These are phyloP conservation scores for Cryptococcus jaspeensis DNA, from an alignment of 1,284 basidiomycete genomes.

Conservation along the genomic window DNA sequence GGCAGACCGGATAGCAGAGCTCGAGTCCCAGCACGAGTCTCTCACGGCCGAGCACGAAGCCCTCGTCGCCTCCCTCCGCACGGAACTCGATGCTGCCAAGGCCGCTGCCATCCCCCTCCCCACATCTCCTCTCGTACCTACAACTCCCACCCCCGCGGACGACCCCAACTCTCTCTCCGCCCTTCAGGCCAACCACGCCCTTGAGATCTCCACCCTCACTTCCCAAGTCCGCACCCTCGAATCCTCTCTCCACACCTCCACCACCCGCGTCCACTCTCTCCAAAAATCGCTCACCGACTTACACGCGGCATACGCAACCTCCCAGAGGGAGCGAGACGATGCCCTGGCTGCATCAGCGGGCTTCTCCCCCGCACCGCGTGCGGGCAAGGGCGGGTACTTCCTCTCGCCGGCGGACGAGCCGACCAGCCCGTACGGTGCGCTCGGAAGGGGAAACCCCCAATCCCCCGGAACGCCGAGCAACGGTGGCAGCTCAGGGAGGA, in stretches of 20 bases:
- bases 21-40: slow-evolving; percentile 10
- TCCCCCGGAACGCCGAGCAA: background rate
- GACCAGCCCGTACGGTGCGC: background rate
- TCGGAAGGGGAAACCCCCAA: background rate
- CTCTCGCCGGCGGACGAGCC: slow-evolving; percentile 7
- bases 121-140: background rate
- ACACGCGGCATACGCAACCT: slow-evolving; percentile 19
- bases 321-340: slow-evolving; percentile 20
- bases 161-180: slow-evolving; percentile 7
- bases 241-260: slow-evolving; percentile 67
- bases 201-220: slow-evolving; percentile 74
- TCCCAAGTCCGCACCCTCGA: slow-evolving; percentile 74
- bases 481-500: background rate
- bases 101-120: slow-evolving; percentile 2
- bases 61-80: background rate
- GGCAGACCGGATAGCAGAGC: slow-evolving; percentile 5
- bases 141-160: background rate
- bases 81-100: background rate
- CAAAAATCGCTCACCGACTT: slow-evolving; percentile 22
- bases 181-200: slow-evolving; percentile 64
- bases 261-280: slow-evolving; percentile 60
- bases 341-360: slow-evolving; percentile 4
- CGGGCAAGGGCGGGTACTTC: slow-evolving; percentile 14
- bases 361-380: slow-evolving; percentile 5
- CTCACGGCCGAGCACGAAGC: background rate